A percentile compares a stretch with the other conserved stretches of the same genome.
Conservation (phyloP, 805 yeast genomes). For the Wickerhamiella kurtzmanii region DNA sequence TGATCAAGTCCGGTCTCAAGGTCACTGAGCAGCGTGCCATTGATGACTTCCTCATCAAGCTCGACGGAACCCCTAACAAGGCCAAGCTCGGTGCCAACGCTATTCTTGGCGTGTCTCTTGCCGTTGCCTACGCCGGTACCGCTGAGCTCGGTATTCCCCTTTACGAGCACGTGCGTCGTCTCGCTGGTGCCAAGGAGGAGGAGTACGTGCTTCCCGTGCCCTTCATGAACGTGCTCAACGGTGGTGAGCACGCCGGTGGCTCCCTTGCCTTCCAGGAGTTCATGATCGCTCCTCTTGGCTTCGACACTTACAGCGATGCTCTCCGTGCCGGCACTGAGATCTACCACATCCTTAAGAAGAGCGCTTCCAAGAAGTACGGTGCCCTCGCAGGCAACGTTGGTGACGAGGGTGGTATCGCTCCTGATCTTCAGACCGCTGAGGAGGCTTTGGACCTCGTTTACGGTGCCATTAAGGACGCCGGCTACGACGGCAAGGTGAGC, state of each 20-base stretch:
- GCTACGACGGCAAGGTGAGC: conserved; percentile 83
- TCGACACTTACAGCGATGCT: conserved; percentile 85
- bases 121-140: conserved; percentile 96
- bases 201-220: conserved; percentile 97
- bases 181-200: conserved; percentile 52
- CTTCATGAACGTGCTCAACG: conserved; percentile 95
- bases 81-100: conserved; percentile 98
- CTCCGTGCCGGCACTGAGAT: conserved; percentile 95
- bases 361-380: conserved; percentile 92
- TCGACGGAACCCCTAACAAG: conserved; percentile 97
- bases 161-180: conserved; percentile 77
- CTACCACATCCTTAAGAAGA: conserved; percentile 88
- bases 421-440: conserved; percentile 85
- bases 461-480: conserved; percentile 82
- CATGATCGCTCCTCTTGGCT: conserved; percentile 95
- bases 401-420: conserved; percentile 99
- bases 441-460: conserved; percentile 94
- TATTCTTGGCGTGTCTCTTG: conserved; percentile 93
- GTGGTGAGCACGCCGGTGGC: conserved; percentile 99
- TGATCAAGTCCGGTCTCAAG: conserved; percentile 65
- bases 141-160: conserved; percentile 89
- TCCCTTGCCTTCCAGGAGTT: conserved; percentile 97
- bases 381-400: conserved; percentile 99
- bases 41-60: conserved; percentile 70
- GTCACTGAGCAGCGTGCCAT: conserved; percentile 75